Conservation (phyloP, 208 protist species). For the Trichomonas tenax region DNA sequence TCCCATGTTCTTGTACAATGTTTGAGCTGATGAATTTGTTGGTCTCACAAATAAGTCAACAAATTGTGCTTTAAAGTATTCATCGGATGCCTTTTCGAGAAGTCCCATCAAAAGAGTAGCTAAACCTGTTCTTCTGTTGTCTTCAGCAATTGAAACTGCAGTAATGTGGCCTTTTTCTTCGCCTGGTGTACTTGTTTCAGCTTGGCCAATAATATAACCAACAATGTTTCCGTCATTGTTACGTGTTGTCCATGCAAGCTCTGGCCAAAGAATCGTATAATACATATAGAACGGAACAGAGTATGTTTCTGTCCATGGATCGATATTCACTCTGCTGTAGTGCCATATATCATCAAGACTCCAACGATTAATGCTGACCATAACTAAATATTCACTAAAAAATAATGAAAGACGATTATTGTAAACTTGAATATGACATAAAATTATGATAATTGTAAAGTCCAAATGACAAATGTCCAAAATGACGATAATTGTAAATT, state of each 20-base stretch:
- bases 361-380: neutral
- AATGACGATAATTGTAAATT: too few relatives aligned
- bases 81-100: neutral
- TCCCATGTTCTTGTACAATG: constrained; percentile 9
- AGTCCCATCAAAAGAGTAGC: neutral
- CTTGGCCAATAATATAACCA: constrained; percentile 1
- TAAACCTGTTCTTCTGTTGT: neutral
- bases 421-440: too few relatives aligned
- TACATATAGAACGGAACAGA: constrained; percentile 9
- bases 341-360: constrained; percentile 4
- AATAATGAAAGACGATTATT: too few relatives aligned
- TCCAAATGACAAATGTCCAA: too few relatives aligned
- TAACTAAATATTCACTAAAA: too few relatives aligned
- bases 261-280: neutral
- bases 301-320: constrained; percentile 17
- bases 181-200: neutral
- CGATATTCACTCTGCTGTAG: neutral
- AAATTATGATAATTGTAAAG: too few relatives aligned
- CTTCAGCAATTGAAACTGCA: neutral
- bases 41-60: constrained; percentile 3
- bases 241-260: neutral
- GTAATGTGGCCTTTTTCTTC: neutral
- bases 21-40: neutral
- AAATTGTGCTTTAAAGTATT: neutral
- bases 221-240: neutral